These are phyloP conservation scores for Dictyostelium purpureum DNA, from an alignment of 78 protist species.

Conservation along the genomic window DNA sequence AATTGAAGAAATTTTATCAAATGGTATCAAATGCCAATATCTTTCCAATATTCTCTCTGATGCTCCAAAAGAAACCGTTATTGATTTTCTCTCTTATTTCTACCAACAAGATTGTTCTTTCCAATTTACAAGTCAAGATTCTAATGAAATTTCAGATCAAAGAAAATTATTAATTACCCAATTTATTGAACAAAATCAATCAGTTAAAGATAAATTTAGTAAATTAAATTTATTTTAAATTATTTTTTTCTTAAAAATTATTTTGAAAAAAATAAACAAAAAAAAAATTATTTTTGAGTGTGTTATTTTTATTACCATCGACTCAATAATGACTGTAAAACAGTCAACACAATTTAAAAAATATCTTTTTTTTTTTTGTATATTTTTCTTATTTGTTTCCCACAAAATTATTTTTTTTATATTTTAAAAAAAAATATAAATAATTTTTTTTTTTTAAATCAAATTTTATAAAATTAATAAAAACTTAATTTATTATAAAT, in stretches of 20 bases:
- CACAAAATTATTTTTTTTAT: too few relatives aligned
- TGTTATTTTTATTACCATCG: too few relatives aligned
- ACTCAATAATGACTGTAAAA: too few relatives aligned
- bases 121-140: neutral
- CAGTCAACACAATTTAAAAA: too few relatives aligned
- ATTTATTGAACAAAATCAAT: neutral
- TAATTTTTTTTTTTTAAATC: too few relatives aligned
- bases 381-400: too few relatives aligned
- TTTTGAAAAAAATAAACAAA: too few relatives aligned
- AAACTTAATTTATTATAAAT: too few relatives aligned
- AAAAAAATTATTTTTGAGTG: too few relatives aligned
- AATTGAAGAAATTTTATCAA: neutral
- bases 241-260: neutral
- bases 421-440: too few relatives aligned
- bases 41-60: neutral
- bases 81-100: slow-evolving; percentile 10
- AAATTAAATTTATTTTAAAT: neutral
- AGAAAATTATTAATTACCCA: neutral
- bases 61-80: slow-evolving; percentile 13
- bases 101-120: slow-evolving; percentile 8
- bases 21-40: slow-evolving; percentile 9
- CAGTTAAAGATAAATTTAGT: neutral
- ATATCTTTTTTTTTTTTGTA: too few relatives aligned
- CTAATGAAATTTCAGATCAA: neutral
- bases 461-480: too few relatives aligned